phyloP scores from a whole-genome alignment of 768 basidiomycete genomes.

The Termitomyces sp. region DNA sequence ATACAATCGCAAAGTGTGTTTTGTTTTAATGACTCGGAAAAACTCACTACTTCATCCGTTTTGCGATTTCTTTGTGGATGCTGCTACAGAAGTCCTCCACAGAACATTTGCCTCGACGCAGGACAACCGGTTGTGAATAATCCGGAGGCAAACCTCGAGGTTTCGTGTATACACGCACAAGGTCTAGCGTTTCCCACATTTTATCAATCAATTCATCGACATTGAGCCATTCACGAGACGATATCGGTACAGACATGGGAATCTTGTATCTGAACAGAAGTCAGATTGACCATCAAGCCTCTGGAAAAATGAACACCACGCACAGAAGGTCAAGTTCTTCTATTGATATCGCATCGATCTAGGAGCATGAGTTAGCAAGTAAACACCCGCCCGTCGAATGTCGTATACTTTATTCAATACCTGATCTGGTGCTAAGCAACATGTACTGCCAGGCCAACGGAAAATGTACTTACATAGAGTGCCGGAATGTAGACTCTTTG shows the following conservation, averaged over 20 bases:
- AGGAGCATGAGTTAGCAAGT: background rate
- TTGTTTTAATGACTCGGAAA: background rate
- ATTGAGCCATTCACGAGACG: slow-evolving; percentile 93
- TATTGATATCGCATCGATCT: slow-evolving; percentile 98
- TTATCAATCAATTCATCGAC: slow-evolving; percentile 88
- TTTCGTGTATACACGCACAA: slow-evolving; percentile 96
- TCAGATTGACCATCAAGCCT: background rate
- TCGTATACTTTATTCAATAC: slow-evolving; percentile 73
- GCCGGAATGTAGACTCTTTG: slow-evolving; percentile 88
- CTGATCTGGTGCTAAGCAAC: slow-evolving; percentile 22
- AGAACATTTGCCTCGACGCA: slow-evolving; percentile 56
- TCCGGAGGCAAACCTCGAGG: slow-evolving; percentile 89
- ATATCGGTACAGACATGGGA: slow-evolving; percentile 91
- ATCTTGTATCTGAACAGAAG: slow-evolving; percentile 67
- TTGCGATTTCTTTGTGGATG: slow-evolving; percentile 96
- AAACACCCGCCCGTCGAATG: background rate
- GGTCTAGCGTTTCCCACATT: slow-evolving; percentile 92
- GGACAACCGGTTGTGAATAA: slow-evolving; percentile 85
- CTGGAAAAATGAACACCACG: slow-evolving; percentile 26
- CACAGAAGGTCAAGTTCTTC: slow-evolving; percentile 92
- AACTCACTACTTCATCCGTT: slow-evolving; percentile 93
- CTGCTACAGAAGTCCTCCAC: slow-evolving; percentile 90
- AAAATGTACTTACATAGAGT: slow-evolving; percentile 60
- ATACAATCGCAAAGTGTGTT: background rate
- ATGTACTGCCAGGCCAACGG: background rate